These are phyloP conservation scores for Fusarium gaditjirri DNA, from an alignment of 2,329 filamentous ascomycete genomes.

Conservation along the genomic window DNA sequence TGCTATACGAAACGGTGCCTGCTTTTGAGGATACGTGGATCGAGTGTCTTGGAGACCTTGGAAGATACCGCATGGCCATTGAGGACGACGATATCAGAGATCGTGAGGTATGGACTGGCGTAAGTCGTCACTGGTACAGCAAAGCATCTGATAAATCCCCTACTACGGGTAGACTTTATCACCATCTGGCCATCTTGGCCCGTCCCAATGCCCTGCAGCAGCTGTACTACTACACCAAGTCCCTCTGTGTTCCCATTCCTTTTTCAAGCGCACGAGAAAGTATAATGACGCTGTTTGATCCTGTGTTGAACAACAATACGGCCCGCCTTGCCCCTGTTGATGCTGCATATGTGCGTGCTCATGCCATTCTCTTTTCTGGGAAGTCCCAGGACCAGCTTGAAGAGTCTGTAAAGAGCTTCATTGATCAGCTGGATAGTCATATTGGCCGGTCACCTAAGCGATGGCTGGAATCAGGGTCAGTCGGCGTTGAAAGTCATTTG, in stretches of 20 bases:
- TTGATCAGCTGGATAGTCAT: slow-evolving; percentile 64
- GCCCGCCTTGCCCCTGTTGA: slow-evolving; percentile 59
- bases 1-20: slow-evolving; percentile 86
- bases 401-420: slow-evolving; percentile 59
- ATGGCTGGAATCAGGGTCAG: slow-evolving; percentile 62
- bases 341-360: slow-evolving; percentile 69
- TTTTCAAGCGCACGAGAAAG: slow-evolving; percentile 76
- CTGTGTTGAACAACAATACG: slow-evolving; percentile 57
- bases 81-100: slow-evolving; percentile 83
- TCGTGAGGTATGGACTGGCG: slow-evolving; percentile 82
- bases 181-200: slow-evolving; percentile 85
- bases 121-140: slow-evolving; percentile 85
- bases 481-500: not conserved
- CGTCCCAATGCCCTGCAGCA: slow-evolving; percentile 76
- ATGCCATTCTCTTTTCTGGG: slow-evolving; percentile 71
- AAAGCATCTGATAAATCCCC: slow-evolving; percentile 83
- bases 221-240: slow-evolving; percentile 77
- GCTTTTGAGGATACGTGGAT: slow-evolving; percentile 91
- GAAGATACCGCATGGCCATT: slow-evolving; percentile 87
- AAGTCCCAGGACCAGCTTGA: slow-evolving; percentile 60
- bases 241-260: slow-evolving; percentile 73
- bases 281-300: slow-evolving; percentile 75
- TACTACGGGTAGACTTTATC: slow-evolving; percentile 81
- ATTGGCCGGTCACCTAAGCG: slow-evolving; percentile 62
- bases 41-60: slow-evolving; percentile 88